Percentiles rank a stretch among this genome's conserved stretches.
Evolutionary conservation across 805 yeast genomes (phyloP).

Genomic region (Yarrowia sp.): DNA sequence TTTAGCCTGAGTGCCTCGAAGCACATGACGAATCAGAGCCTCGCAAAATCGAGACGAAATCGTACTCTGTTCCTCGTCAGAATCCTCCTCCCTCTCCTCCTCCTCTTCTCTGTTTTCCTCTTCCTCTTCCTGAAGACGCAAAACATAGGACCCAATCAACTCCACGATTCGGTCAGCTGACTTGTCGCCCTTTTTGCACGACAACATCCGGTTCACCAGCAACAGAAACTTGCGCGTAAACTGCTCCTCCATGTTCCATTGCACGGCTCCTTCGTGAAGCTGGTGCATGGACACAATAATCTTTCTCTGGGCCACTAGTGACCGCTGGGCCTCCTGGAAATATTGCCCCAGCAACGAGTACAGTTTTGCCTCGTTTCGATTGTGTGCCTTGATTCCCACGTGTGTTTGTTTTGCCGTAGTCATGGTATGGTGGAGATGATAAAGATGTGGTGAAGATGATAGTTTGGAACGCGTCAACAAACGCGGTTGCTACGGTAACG

Average conservation of each 20-base stretch:
- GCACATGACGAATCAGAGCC: constrained; percentile 57
- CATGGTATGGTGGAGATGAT: background rate
- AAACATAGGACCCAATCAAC: constrained; percentile 57
- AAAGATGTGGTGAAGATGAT: background rate
- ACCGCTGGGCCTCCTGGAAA: constrained; percentile 75
- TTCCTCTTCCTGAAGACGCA: constrained; percentile 38
- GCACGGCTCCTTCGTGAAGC: constrained; percentile 54
- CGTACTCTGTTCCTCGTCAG: constrained; percentile 42
- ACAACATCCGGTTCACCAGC: constrained; percentile 60
- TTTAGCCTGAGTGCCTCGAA: constrained; percentile 75
- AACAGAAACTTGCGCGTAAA: constrained; percentile 61
- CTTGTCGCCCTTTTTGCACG: constrained; percentile 63
- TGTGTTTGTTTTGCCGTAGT: constrained; percentile 6
- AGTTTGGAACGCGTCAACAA: constrained; percentile 3
- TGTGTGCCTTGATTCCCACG: background rate
- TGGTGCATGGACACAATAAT: constrained; percentile 57
- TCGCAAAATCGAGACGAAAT: constrained; percentile 55
- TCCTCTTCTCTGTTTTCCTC: constrained; percentile 33
- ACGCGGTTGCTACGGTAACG: background rate
- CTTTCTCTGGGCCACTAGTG: constrained; percentile 73
- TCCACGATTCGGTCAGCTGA: constrained; percentile 76
- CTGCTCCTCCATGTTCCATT: constrained; percentile 50
- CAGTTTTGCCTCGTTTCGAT: constrained; percentile 25
- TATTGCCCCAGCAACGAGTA: constrained; percentile 46
- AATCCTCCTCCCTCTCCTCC: too few species aligned